Evolutionary conservation across 257 asterid genomes (phyloP).

Genomic region (Lantana camara): DNA sequence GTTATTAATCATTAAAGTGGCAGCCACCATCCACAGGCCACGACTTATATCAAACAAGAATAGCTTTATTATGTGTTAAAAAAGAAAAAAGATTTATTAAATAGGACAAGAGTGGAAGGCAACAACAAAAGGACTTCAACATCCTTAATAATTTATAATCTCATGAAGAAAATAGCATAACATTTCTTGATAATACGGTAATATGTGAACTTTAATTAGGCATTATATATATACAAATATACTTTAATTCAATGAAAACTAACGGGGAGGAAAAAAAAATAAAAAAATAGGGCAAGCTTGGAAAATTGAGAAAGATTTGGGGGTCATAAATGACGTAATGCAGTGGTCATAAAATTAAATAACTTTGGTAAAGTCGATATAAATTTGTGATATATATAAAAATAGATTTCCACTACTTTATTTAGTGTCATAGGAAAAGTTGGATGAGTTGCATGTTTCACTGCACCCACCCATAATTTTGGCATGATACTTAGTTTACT

Average conservation of each 20-base stretch:
- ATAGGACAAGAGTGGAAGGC: slow-evolving; percentile 30
- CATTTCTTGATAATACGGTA: too few relatives aligned
- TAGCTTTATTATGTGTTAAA: slow-evolving; percentile 11
- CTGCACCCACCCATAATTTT: slow-evolving; percentile 4
- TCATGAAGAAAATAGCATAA: not conserved
- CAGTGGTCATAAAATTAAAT: slow-evolving; percentile 22
- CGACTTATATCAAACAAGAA: slow-evolving; percentile 15
- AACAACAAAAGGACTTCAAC: slow-evolving; percentile 9
- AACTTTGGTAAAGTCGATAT: slow-evolving; percentile 3
- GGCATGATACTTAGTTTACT: not conserved
- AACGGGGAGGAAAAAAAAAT: too few relatives aligned
- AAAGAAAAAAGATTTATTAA: slow-evolving; percentile 6
- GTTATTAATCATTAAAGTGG: slow-evolving; percentile 24
- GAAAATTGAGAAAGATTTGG: not conserved
- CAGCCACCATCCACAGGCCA: slow-evolving; percentile 31
- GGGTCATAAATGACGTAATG: slow-evolving; percentile 31
- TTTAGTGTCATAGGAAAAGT: slow-evolving; percentile 30
- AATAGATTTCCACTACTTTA: slow-evolving; percentile 35
- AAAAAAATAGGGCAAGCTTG: too few relatives aligned
- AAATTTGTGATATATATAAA: not conserved
- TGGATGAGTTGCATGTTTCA: slow-evolving; percentile 21
- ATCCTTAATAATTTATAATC: not conserved
- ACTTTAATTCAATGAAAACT: too few relatives aligned
- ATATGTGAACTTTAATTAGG: too few relatives aligned
- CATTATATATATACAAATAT: too few relatives aligned